Conservation (phyloP, 805 yeast genomes). For the Pichia nakasei region DNA sequence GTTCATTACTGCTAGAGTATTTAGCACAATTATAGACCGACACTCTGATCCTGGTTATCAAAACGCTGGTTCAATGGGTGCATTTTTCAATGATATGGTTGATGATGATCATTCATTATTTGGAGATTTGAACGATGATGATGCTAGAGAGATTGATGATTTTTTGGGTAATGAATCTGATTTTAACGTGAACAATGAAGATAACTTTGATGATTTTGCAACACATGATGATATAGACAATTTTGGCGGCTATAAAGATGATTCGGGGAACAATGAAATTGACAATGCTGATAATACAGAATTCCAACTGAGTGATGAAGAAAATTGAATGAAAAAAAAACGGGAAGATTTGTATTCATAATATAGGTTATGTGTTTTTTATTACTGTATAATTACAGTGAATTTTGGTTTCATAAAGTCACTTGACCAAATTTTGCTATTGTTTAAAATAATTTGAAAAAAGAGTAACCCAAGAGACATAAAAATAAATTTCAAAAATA, state of each 20-base stretch:
- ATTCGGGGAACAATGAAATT: neutral
- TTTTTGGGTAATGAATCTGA: slow-evolving; percentile 28
- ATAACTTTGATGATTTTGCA: slow-evolving; percentile 1
- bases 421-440: too few species aligned
- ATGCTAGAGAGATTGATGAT: slow-evolving; percentile 39
- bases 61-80: slow-evolving; percentile 18
- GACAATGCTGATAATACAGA: slow-evolving; percentile 3
- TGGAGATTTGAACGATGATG: slow-evolving; percentile 29
- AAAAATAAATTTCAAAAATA: too few species aligned
- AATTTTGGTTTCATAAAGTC: too few species aligned
- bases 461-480: too few species aligned
- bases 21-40: slow-evolving; percentile 15
- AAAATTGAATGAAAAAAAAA: slow-evolving; percentile 1
- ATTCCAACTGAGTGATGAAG: slow-evolving; percentile 8
- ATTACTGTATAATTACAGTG: too few species aligned
- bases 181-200: slow-evolving; percentile 14
- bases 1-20: neutral
- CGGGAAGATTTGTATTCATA: too few species aligned
- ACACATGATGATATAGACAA: slow-evolving; percentile 1
- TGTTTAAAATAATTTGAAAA: too few species aligned
- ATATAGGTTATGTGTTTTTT: too few species aligned
- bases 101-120: slow-evolving; percentile 26
- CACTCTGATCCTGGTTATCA: slow-evolving; percentile 12
- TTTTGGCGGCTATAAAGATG: neutral
- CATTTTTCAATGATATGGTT: slow-evolving; percentile 25